Evolutionary conservation across 2,329 filamentous ascomycete genomes (phyloP).

Genomic region (Fusarium nurragi): DNA sequence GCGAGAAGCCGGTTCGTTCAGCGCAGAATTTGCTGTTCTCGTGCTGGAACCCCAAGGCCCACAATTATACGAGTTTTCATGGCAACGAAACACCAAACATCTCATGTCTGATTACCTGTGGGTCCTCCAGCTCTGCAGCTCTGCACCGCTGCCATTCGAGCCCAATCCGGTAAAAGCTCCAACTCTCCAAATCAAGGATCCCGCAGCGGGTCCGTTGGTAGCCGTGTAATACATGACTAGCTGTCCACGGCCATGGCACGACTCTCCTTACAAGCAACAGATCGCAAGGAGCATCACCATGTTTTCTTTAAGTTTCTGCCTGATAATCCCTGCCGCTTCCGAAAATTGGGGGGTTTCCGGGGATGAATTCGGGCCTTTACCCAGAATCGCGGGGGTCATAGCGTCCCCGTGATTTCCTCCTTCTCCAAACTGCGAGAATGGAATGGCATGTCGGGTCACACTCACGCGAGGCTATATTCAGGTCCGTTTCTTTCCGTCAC

Average conservation of each 20-base stretch:
- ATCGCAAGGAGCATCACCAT: too few species aligned
- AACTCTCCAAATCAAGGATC: background rate
- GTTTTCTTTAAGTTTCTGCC: conserved; percentile 8
- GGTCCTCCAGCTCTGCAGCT: background rate
- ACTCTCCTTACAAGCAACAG: background rate
- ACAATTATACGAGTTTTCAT: conserved; percentile 7
- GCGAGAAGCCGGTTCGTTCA: background rate
- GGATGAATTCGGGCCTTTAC: conserved; percentile 28
- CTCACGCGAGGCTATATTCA: background rate
- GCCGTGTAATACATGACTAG: conserved; percentile 1
- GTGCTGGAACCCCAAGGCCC: background rate
- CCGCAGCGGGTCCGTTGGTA: conserved; percentile 1
- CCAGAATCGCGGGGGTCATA: conserved; percentile 30
- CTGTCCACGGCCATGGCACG: background rate
- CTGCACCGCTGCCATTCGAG: background rate
- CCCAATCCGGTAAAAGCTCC: conserved; percentile 9
- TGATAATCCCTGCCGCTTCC: background rate
- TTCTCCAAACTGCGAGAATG: conserved; percentile 6
- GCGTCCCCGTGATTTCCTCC: conserved; percentile 26
- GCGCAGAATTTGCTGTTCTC: background rate
- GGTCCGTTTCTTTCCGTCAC: conserved; percentile 17
- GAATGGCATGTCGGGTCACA: conserved; percentile 4
- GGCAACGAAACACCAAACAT: background rate
- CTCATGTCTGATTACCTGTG: conserved; percentile 2
- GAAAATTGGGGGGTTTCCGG: conserved; percentile 16